Base-by-base conservation (phyloP, 2,329 filamentous ascomycete genomes). In the Pseudopithomyces chartarum region DNA sequence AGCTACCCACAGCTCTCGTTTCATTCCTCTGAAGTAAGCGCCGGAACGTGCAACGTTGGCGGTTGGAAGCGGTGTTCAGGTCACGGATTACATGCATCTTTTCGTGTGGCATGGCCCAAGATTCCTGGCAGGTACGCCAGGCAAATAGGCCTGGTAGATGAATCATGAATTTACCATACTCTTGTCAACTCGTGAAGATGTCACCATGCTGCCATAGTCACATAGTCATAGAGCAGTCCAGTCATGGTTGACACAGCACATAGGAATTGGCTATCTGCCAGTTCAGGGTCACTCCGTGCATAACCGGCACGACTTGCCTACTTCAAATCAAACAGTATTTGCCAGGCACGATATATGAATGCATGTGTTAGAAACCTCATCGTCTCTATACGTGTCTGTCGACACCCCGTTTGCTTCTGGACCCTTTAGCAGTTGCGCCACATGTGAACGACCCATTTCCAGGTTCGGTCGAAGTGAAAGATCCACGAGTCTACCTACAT, bases 1-100 rank as follows among this genome's bases (percentile, higher is more conserved):
- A 96, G 95, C 95, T 78, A 99, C 95, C 75, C 93, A 99, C 91
- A 98, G 94, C 86, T 99, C 95, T 83, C 92, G 95, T 89, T 99
- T 99, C 90, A 99, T 99, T 87, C 95, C 95, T 82, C 90, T 99
- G 82, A 99, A 99, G 88, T 98, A 97, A 78, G 74, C 69, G 46
- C 29, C 44, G 44, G 44, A 47, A 47, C 17, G 29, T 13, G 20
- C 29, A 47, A 47, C 44, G 26, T 47, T 47, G 29, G 17, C 17
- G 29, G 44, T n/a, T 33, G 15, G 15, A 47, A 19, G 26, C 20
- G 44, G 26, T 15, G 26, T 47, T 33, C 13, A 34, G 26, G 26
- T 47, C 44, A 33, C 44, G 29, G 29, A 34, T 47, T 33, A 47
- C 17, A 47, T 47, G 44, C 44, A 47, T 47, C 29, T 47, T 47